A percentile compares a stretch with the other conserved stretches of the same genome.
These are phyloP conservation scores for Paracorniculantispora psalliotae DNA, from an alignment of 2,329 filamentous ascomycete species.

Conservation along the genomic window DNA sequence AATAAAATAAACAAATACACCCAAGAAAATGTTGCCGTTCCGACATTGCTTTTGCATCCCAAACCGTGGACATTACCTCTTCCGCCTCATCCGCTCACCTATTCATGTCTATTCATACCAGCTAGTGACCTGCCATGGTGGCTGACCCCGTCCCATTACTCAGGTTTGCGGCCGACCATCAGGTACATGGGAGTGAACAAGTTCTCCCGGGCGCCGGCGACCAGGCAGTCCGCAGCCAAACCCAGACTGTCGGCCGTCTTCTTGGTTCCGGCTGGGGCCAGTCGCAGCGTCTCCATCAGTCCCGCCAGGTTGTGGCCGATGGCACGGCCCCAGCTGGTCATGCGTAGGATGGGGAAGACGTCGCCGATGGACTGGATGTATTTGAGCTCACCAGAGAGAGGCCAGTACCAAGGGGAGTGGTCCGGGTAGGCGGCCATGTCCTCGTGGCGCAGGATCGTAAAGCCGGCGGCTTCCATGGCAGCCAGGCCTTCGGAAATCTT, in stretches of 20 bases:
- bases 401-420: slow-evolving; percentile 85
- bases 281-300: slow-evolving; percentile 60
- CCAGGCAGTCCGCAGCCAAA: slow-evolving; percentile 70
- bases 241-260: slow-evolving; percentile 84
- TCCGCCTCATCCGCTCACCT: too few species aligned
- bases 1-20: too few species aligned
- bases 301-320: slow-evolving; percentile 69
- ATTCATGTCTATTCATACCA: too few species aligned
- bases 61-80: too few species aligned
- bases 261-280: slow-evolving; percentile 75
- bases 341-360: slow-evolving; percentile 69
- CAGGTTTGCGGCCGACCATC: slow-evolving; percentile 80
- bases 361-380: slow-evolving; percentile 81
- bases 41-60: too few species aligned
- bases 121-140: too few species aligned
- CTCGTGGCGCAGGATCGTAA: slow-evolving; percentile 56
- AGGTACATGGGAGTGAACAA: slow-evolving; percentile 95
- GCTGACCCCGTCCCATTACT: too few species aligned
- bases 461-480: slow-evolving; percentile 80
- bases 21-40: too few species aligned
- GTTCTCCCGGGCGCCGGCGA: slow-evolving; percentile 75
- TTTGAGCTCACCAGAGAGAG: slow-evolving; percentile 71
- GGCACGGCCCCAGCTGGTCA: slow-evolving; percentile 74
- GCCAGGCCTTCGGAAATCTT: slow-evolving; percentile 69
- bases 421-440: slow-evolving; percentile 52